Conservation (phyloP, 1,284 basidiomycete species). For the Phylloporus sp. region DNA sequence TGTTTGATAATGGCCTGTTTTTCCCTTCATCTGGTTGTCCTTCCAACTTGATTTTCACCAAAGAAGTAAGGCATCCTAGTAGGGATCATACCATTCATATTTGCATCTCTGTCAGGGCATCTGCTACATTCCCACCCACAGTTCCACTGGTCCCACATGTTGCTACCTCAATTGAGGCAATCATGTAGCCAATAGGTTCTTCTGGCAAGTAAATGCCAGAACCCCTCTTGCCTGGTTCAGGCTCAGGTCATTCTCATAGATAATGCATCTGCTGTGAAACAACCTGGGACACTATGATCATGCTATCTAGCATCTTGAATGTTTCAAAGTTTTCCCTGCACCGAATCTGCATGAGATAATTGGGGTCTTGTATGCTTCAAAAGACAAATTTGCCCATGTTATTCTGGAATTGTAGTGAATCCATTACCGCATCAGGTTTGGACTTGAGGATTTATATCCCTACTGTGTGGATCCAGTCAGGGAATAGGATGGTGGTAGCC, state of each 20-base stretch:
- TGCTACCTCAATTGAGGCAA: conserved; percentile 81
- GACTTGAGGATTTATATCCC: conserved; percentile 83
- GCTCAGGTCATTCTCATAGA: conserved; percentile 74
- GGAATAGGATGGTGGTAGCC: conserved; percentile 63
- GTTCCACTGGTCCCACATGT: conserved; percentile 67
- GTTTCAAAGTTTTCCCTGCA: conserved; percentile 57
- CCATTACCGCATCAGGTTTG: conserved; percentile 69
- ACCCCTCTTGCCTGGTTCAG: conserved; percentile 71
- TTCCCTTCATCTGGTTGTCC: conserved; percentile 68
- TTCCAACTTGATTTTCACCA: conserved; percentile 72
- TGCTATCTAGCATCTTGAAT: conserved; percentile 78
- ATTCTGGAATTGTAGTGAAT: conserved; percentile 71
- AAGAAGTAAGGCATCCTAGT: conserved; percentile 67
- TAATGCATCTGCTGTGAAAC: conserved; percentile 77
- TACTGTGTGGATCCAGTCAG: conserved; percentile 82
- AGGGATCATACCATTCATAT: conserved; percentile 78
- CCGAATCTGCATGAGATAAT: conserved; percentile 61
- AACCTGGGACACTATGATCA: conserved; percentile 71
- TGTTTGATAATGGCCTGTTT: conserved; percentile 88
- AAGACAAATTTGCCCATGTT: conserved; percentile 86
- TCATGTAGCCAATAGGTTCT: conserved; percentile 89
- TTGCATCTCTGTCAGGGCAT: conserved; percentile 80
- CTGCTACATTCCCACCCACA: conserved; percentile 57
- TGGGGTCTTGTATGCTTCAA: conserved; percentile 79
- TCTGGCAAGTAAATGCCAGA: conserved; percentile 87